Conservation (phyloP, 768 basidiomycete species). For the Roridomyces roridus region DNA sequence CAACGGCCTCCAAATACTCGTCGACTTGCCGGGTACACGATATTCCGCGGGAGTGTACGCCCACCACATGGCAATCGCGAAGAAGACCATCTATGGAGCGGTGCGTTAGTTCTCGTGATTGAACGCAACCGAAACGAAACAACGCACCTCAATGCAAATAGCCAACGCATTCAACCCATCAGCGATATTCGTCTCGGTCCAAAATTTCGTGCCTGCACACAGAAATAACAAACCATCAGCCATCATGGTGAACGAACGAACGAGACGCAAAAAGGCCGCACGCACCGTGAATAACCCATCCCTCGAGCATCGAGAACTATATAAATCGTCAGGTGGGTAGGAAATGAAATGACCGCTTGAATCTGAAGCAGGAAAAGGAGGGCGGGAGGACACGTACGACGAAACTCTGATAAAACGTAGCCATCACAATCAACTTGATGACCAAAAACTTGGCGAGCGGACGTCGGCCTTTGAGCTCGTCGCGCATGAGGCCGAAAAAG, state of each 20-base stretch:
- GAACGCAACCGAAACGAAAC: neutral
- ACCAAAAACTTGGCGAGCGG: slow-evolving; percentile 87
- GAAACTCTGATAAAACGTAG: slow-evolving; percentile 88
- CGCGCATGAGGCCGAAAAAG: slow-evolving; percentile 82
- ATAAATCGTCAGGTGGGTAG: too few relatives aligned
- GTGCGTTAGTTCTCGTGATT: neutral
- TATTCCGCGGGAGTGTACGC: slow-evolving; percentile 82
- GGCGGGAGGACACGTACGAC: slow-evolving; percentile 50
- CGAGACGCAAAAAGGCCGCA: neutral
- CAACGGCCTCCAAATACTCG: slow-evolving; percentile 8
- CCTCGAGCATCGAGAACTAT: slow-evolving; percentile 73
- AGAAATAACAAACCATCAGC: neutral
- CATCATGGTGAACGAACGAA: too few relatives aligned
- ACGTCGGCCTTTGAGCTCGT: slow-evolving; percentile 74
- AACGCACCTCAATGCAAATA: slow-evolving; percentile 79
- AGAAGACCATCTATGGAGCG: slow-evolving; percentile 78
- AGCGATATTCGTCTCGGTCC: slow-evolving; percentile 85
- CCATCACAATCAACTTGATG: slow-evolving; percentile 89
- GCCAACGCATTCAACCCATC: slow-evolving; percentile 84
- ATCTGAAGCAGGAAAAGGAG: neutral
- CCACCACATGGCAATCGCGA: slow-evolving; percentile 81
- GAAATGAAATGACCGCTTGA: too few relatives aligned
- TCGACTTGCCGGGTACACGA: slow-evolving; percentile 22
- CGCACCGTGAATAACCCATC: slow-evolving; percentile 71
- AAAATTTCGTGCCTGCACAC: slow-evolving; percentile 72